Evolutionary conservation across 768 basidiomycete species (phyloP), one percentile per base, ranked within the genome.

Genomic region (Cyathus striatus): DNA sequence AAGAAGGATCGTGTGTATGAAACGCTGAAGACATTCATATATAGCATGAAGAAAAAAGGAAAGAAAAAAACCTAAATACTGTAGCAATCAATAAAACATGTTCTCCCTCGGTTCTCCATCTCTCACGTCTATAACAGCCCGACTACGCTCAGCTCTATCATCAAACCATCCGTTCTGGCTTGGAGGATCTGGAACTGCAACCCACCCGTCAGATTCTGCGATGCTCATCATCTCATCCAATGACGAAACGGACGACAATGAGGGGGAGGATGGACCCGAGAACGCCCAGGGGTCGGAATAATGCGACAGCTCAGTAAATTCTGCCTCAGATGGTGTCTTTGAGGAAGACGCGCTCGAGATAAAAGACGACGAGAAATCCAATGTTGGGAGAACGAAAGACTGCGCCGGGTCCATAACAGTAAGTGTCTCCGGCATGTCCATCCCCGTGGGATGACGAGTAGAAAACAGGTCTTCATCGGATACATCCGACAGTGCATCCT

Each of bases 371-470:
- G 85, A 84, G 49, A 86, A 75, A 57, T 89, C 86, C 41, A 90
- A 71, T 1, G 79, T 85, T 4, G 89, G 88, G n/a, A 90, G 64
- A 9, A 91, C 61, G 45, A 93, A 76, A 2, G 86, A 86, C 16
- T 76, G 66, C 3, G 84, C 66, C 9, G 82, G 76, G 53, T 87
- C 82, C 18, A 73, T 63, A 20, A 54, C n/a, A n/a, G n/a, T n/a
- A n/a, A n/a, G n/a, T n/a, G n/a, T n/a, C n/a, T n/a, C 13, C 17
- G 30, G 38, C 25, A 40, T 23, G 10, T 38, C 39, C 14, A 43
- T 48, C 14, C 36, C 20, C 18, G 24, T 27, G 21, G 34, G 23
- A 6, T 49, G 49, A 34, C 16, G 26, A 5, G 44, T 44, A 14
- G n/a, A n/a, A n/a, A n/a, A n/a, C n/a, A n/a, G n/a, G n/a, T n/a